A percentile compares a stretch with the other conserved stretches of the same genome.
Conservation (phyloP, 176 grass and related monocot species). For the Avena sativa region DNA sequence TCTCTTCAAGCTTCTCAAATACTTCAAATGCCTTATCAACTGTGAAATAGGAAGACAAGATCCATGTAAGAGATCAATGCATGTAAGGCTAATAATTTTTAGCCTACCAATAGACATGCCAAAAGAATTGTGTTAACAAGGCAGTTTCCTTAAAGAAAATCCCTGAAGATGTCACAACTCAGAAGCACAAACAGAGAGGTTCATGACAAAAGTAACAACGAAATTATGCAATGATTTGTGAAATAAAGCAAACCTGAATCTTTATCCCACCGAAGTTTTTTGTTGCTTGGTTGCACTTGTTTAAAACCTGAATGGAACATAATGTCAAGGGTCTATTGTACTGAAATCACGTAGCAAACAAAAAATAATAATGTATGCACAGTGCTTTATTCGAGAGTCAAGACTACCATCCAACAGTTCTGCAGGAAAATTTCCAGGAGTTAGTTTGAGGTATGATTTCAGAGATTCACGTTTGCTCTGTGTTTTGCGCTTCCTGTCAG, state of each 20-base stretch:
- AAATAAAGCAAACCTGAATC: constrained; percentile 54
- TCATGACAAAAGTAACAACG: not conserved
- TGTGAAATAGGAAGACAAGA: constrained; percentile 24
- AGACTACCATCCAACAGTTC: constrained; percentile 69
- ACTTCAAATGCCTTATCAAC: constrained; percentile 40
- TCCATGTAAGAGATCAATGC: not conserved
- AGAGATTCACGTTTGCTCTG: constrained; percentile 58
- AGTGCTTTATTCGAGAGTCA: not conserved
- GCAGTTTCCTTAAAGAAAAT: not conserved
- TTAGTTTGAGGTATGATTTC: constrained; percentile 58
- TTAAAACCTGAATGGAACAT: constrained; percentile 47
- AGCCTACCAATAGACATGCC: not conserved
- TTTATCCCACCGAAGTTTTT: constrained; percentile 72
- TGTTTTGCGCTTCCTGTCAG: constrained; percentile 54
- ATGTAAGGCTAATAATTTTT: constrained; percentile 2
- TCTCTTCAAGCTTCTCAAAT: constrained; percentile 57
- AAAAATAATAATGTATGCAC: not conserved
- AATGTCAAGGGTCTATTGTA: constrained; percentile 4
- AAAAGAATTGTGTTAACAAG: not conserved
- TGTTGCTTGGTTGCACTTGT: constrained; percentile 47
- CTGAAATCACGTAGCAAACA: constrained; percentile 18
- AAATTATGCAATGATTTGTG: not conserved
- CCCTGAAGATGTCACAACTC: not conserved
- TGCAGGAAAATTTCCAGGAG: constrained; percentile 59
- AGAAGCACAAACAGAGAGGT: not conserved